These are phyloP conservation scores for Cystofilobasidium ferigula DNA, from an alignment of 768 basidiomycete genomes.

Conservation along the genomic window DNA sequence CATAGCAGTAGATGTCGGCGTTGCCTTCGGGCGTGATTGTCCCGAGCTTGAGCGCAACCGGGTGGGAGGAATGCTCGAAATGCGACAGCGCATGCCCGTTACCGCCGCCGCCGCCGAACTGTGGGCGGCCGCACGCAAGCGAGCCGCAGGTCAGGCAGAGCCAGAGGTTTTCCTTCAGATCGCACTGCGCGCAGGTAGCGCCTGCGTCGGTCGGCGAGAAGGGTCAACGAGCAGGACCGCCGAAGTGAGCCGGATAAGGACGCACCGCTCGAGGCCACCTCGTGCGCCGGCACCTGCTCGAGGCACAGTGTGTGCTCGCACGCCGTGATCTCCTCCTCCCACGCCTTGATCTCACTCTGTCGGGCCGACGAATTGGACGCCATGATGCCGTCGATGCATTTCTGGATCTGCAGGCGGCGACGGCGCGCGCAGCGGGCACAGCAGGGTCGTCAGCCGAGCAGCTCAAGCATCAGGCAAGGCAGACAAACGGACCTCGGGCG, in stretches of 20 bases:
- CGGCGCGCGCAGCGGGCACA: no score
- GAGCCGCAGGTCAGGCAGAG: conserved; percentile 83
- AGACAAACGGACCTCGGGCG: conserved; percentile 1
- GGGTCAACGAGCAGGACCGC: not conserved
- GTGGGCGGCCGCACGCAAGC: conserved; percentile 77
- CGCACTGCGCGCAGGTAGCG: conserved; percentile 70
- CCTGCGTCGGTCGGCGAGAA: conserved; percentile 42
- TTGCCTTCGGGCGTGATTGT: conserved; percentile 91
- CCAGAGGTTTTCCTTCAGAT: conserved; percentile 86
- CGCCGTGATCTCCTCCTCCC: conserved; percentile 84
- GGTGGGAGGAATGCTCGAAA: conserved; percentile 59
- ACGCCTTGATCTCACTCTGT: conserved; percentile 88
- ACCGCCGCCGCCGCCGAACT: conserved; percentile 62
- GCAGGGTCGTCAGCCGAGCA: not conserved
- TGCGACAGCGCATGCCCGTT: conserved; percentile 84
- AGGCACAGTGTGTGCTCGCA: conserved; percentile 70
- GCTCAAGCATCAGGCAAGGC: not conserved
- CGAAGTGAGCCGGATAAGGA: not conserved
- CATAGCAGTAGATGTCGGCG: conserved; percentile 89
- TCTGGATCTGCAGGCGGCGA: conserved; percentile 42
- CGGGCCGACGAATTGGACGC: conserved; percentile 74
- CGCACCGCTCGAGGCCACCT: conserved; percentile 48
- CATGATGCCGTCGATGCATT: conserved; percentile 59
- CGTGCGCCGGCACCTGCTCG: conserved; percentile 44
- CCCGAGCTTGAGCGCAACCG: conserved; percentile 81